These are phyloP conservation scores for Microcos paniculata DNA, from an alignment of 345 rosid species.

Conservation along the genomic window DNA sequence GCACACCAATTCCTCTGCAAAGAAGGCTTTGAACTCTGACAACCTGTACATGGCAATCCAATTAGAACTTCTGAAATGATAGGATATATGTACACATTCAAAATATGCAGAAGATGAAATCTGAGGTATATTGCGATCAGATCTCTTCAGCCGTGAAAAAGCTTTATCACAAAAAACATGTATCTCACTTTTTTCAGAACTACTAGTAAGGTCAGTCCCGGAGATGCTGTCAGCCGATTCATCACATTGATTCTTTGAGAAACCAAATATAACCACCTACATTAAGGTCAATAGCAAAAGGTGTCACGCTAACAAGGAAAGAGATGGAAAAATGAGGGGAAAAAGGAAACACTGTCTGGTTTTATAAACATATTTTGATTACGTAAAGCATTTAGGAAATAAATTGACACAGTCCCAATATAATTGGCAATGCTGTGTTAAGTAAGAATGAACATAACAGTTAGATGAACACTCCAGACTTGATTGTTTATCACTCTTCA, in stretches of 20 bases:
- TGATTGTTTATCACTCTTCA: not conserved
- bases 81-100: not conserved
- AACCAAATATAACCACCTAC: constrained; percentile 89
- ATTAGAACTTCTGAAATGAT: constrained; percentile 25
- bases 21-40: constrained; percentile 91
- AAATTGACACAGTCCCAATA: not conserved
- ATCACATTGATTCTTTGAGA: constrained; percentile 96
- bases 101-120: constrained; percentile 35
- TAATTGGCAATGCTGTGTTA: not conserved
- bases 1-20: constrained; percentile 88
- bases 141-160: constrained; percentile 91
- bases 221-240: constrained; percentile 72
- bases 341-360: not conserved
- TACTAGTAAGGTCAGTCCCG: constrained; percentile 77
- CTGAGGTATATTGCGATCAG: constrained; percentile 96
- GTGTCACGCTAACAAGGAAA: constrained; percentile 8
- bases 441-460: not conserved
- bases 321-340: not conserved
- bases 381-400: constrained; percentile 4
- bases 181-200: constrained; percentile 86
- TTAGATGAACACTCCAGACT: not conserved
- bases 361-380: not conserved
- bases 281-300: constrained; percentile 15
- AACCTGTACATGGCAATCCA: constrained; percentile 51
- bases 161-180: constrained; percentile 93